Percentiles rank a stretch among this genome's conserved stretches.
phyloP scores from a whole-genome alignment of 2,329 filamentous ascomycete genomes.

The Pyricularia grisea region DNA sequence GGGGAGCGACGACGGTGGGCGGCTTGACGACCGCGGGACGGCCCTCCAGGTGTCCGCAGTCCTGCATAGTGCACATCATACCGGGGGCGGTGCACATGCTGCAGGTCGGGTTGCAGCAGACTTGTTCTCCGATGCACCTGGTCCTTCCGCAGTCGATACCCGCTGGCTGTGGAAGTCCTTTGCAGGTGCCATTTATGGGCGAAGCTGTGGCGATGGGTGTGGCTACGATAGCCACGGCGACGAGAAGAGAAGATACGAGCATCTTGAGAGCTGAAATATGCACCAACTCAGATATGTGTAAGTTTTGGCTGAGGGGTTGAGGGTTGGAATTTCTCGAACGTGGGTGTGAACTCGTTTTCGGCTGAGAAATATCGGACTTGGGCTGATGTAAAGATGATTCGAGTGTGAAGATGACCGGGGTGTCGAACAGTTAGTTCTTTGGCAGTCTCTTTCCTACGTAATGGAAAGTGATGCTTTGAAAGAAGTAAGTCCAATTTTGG shows the following conservation, averaged over 20 bases:
- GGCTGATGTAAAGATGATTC: neutral
- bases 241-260: neutral
- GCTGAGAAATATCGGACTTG: neutral
- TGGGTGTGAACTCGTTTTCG: neutral
- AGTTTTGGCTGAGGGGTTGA: neutral
- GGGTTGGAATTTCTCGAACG: neutral
- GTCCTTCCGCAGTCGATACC: neutral
- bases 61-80: slow-evolving; percentile 11
- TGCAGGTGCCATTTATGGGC: neutral
- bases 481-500: too few relatives aligned
- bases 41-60: slow-evolving; percentile 6
- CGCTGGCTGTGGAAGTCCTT: neutral
- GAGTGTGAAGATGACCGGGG: neutral
- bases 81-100: slow-evolving; percentile 11
- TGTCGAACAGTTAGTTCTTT: neutral
- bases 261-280: neutral
- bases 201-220: neutral
- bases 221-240: neutral
- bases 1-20: neutral
- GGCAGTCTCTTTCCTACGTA: neutral
- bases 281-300: neutral
- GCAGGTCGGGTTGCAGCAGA: slow-evolving; percentile 15
- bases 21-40: neutral
- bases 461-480: neutral
- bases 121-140: slow-evolving; percentile 9